Conservation (phyloP, 2,329 filamentous ascomycete species). For the Pleochaeta shiraiana region DNA sequence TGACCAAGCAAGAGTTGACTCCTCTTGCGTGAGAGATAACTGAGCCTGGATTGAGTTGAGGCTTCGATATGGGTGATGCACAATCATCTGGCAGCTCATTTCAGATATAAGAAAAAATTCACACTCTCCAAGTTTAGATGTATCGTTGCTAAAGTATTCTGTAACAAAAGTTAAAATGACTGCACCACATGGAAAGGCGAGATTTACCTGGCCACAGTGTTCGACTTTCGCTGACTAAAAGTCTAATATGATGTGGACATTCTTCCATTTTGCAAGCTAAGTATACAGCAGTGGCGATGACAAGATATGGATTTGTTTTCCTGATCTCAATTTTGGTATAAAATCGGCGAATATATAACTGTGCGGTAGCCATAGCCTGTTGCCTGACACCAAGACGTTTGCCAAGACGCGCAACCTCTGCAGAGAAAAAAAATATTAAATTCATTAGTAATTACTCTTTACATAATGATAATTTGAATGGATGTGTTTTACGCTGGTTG, state of each 20-base stretch:
- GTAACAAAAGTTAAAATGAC: background rate
- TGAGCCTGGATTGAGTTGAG: constrained; percentile 37
- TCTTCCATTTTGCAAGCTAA: constrained; percentile 98
- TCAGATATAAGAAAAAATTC: constrained; percentile 56
- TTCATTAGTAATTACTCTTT: background rate
- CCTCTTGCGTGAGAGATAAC: constrained; percentile 39
- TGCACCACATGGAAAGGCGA: background rate
- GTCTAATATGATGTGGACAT: constrained; percentile 82
- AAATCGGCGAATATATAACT: constrained; percentile 87
- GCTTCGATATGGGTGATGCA: constrained; percentile 51
- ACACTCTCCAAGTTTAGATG: constrained; percentile 49
- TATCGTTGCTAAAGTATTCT: constrained; percentile 41
- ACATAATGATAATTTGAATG: no score
- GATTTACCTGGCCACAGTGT: constrained; percentile 52
- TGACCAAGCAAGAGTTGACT: constrained; percentile 41
- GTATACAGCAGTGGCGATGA: constrained; percentile 85
- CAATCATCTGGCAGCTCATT: constrained; percentile 50
- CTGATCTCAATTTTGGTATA: constrained; percentile 82
- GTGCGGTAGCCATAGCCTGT: constrained; percentile 82
- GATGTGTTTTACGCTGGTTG: constrained; percentile 48
- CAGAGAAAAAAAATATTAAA: background rate
- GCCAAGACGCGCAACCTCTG: constrained; percentile 62
- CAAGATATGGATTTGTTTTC: constrained; percentile 78
- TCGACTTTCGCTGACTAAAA: constrained; percentile 71
- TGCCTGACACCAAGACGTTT: constrained; percentile 72